phyloP scores from a whole-genome alignment of 306 rosid species.

The Crotalaria pallida region DNA sequence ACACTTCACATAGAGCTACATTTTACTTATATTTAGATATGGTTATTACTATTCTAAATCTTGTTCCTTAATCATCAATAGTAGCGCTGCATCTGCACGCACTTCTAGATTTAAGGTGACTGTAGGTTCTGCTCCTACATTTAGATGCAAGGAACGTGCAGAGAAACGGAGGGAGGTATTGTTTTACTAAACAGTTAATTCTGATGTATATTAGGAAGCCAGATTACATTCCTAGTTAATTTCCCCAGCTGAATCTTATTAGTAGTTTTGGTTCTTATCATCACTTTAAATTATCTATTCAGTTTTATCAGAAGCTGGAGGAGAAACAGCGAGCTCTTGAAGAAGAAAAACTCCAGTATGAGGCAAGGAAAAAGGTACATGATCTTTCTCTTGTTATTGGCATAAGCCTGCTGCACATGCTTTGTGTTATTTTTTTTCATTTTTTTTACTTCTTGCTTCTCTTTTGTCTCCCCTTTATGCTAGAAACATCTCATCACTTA shows the following conservation, averaged over 20 bases:
- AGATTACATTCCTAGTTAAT: background rate
- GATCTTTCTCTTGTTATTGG: background rate
- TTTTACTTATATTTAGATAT: background rate
- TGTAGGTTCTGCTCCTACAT: slow-evolving; percentile 80
- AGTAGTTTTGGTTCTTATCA: slow-evolving; percentile 13
- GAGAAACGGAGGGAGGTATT: slow-evolving; percentile 91
- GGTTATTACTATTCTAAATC: background rate
- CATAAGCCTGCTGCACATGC: no score
- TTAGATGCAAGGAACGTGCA: slow-evolving; percentile 56
- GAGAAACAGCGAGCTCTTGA: slow-evolving; percentile 90
- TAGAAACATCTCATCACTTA: slow-evolving; percentile 1
- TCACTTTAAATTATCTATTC: slow-evolving; percentile 29
- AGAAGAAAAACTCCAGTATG: slow-evolving; percentile 66
- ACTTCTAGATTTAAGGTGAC: slow-evolving; percentile 70
- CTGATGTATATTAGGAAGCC: background rate
- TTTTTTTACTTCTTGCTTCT: background rate
- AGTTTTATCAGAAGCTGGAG: slow-evolving; percentile 82
- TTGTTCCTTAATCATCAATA: slow-evolving; percentile 44
- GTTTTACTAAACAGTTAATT: slow-evolving; percentile 16
- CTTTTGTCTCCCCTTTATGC: background rate
- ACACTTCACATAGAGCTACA: slow-evolving; percentile 3
- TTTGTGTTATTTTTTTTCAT: no score
- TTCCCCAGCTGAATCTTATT: slow-evolving; percentile 11
- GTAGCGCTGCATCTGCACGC: slow-evolving; percentile 63
- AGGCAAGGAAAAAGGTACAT: slow-evolving; percentile 80